A percentile compares a stretch with the other conserved stretches of the same genome.
phyloP scores from a whole-genome alignment of 257 asterid genomes.

The Gardenia jasminoides region DNA sequence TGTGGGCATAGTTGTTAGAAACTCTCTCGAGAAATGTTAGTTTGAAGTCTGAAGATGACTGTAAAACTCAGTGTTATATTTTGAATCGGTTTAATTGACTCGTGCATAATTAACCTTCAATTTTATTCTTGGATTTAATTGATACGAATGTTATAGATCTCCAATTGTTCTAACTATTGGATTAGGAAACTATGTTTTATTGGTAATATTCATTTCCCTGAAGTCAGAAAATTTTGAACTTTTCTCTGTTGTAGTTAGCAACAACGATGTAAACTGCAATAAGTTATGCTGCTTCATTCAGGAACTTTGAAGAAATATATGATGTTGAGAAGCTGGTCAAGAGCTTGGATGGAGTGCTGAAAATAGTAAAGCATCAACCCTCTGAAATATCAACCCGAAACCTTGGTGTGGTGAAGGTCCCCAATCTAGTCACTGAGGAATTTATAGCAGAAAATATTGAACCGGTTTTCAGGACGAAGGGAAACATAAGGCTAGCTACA shows the following conservation, averaged over 20 bases:
- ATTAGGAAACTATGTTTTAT: not conserved
- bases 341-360: slow-evolving; percentile 72
- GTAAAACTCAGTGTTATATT: not conserved
- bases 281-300: slow-evolving; percentile 30
- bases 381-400: slow-evolving; percentile 52
- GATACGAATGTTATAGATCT: not conserved
- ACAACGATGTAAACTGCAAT: not conserved
- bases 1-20: not conserved
- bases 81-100: not conserved
- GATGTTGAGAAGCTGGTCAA: slow-evolving; percentile 59
- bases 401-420: slow-evolving; percentile 81
- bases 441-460: slow-evolving; percentile 63
- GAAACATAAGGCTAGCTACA: slow-evolving; percentile 75
- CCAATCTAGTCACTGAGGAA: slow-evolving; percentile 76
- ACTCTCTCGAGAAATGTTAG: not conserved
- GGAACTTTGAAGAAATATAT: slow-evolving; percentile 68
- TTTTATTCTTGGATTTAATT: not conserved
- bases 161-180: not conserved
- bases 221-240: not conserved
- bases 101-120: not conserved
- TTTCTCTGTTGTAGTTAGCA: not conserved
- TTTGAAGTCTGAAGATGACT: not conserved
- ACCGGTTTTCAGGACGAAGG: slow-evolving; percentile 68
- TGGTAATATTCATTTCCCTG: not conserved
- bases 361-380: slow-evolving; percentile 66